Evolutionary conservation across 345 rosid species (phyloP).

Genomic region (Eucalyptus tenuipes): DNA sequence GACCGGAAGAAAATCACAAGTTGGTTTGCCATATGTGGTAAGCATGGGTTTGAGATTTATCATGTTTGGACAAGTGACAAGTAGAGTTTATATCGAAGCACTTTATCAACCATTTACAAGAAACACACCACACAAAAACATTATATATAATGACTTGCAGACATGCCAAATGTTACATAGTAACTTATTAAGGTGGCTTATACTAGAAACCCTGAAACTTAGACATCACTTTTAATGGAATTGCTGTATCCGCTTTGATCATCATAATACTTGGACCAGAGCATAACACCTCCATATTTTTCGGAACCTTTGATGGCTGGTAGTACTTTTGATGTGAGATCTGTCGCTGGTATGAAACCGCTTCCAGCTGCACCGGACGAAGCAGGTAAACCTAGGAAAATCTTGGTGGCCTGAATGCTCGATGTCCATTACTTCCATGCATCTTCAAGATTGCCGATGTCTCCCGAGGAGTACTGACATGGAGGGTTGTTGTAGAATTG

Average conservation of each 20-base stretch:
- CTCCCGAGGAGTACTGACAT: conserved; percentile 28
- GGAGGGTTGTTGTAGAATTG: conserved; percentile 58
- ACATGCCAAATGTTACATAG: background rate
- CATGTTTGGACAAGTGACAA: background rate
- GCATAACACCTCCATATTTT: conserved; percentile 57
- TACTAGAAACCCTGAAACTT: background rate
- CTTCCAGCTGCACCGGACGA: conserved; percentile 41
- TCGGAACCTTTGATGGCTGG: conserved; percentile 22
- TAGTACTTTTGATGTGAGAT: conserved; percentile 24
- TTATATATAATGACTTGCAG: background rate
- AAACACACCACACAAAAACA: background rate
- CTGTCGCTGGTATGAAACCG: conserved; percentile 33
- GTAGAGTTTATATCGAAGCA: background rate
- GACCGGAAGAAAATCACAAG: background rate
- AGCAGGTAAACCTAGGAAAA: conserved; percentile 52
- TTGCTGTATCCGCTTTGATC: conserved; percentile 36
- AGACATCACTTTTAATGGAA: conserved; percentile 23
- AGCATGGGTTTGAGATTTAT: background rate
- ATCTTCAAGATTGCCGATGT: conserved; percentile 10
- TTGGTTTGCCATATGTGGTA: background rate
- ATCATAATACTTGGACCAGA: conserved; percentile 52
- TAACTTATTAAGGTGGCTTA: background rate
- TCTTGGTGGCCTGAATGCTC: conserved; percentile 8
- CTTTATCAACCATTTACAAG: background rate
- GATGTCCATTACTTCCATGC: conserved; percentile 54